phyloP scores from a whole-genome alignment of 2,329 filamentous ascomycete genomes.

The Fusarium secorum region DNA sequence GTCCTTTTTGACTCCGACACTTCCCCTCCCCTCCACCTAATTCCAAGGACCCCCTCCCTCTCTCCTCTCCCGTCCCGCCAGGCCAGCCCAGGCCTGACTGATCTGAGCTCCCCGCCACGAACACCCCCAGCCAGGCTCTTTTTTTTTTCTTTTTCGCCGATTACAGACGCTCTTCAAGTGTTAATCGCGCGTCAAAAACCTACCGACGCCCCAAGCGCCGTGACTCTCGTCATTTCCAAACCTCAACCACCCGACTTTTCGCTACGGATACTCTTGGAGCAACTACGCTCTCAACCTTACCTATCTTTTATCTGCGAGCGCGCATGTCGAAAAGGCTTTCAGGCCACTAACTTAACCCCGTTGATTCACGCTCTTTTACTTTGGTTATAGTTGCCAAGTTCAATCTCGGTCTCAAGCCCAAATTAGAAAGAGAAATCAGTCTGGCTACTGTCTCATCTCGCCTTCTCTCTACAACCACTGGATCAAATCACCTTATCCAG shows the following conservation, averaged over 20 bases:
- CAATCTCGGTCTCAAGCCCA: conserved; percentile 1
- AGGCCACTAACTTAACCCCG: conserved; percentile 3
- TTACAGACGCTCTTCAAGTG: conserved; percentile 40
- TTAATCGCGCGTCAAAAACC: conserved; percentile 46
- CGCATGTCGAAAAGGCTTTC: conserved; percentile 16
- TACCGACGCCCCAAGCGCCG: conserved; percentile 44
- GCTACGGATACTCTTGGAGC: background rate
- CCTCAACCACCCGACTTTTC: conserved; percentile 20
- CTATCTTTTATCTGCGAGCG: conserved; percentile 14
- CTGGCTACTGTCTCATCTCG: conserved; percentile 37
- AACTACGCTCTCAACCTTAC: background rate
- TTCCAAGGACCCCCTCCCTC: conserved; percentile 4
- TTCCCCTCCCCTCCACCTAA: conserved; percentile 7
- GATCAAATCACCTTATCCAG: conserved; percentile 7
- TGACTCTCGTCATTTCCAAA: conserved; percentile 33
- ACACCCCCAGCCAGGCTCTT: conserved; percentile 32
- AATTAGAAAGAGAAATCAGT: conserved; percentile 30
- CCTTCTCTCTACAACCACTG: conserved; percentile 20
- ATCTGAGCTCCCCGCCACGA: conserved; percentile 43
- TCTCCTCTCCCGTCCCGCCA: conserved; percentile 14
- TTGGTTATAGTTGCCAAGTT: conserved; percentile 5
- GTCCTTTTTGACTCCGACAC: conserved; percentile 6
- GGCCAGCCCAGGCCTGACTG: conserved; percentile 31
- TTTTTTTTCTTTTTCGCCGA: conserved; percentile 33
- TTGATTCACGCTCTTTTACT: conserved; percentile 15